A percentile compares a stretch with the other conserved stretches of the same genome.
phyloP scores from a whole-genome alignment of 2,329 filamentous ascomycete species.

The Fusarium sp. region DNA sequence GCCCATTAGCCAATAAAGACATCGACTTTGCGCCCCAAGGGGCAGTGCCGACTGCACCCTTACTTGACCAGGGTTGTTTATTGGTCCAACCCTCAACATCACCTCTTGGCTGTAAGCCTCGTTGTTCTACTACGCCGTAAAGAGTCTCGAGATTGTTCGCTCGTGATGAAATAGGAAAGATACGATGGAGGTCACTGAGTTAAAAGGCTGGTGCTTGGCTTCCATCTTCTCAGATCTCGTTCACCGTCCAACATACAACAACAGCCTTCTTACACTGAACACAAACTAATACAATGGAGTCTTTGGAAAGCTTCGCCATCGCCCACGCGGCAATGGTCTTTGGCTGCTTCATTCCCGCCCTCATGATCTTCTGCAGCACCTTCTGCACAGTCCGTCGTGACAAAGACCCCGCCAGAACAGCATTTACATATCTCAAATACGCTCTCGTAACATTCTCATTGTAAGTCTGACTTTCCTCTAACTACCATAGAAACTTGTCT shows the following conservation, averaged over 20 bases:
- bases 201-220: neutral
- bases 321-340: conserved; percentile 30
- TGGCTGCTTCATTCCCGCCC: conserved; percentile 24
- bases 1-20: neutral
- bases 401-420: conserved; percentile 43
- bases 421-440: conserved; percentile 42
- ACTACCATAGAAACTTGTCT: neutral
- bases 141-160: neutral
- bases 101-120: neutral
- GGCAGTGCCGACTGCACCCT: neutral
- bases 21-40: neutral
- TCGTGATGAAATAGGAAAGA: neutral
- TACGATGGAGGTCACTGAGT: no score
- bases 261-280: neutral
- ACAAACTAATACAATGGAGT: conserved; percentile 1
- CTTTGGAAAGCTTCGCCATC: conserved; percentile 5
- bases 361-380: conserved; percentile 40
- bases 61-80: no score
- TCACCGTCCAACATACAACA: neutral
- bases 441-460: conserved; percentile 42
- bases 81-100: neutral
- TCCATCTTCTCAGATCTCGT: neutral
- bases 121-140: neutral
- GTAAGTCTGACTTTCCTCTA: conserved; percentile 32
- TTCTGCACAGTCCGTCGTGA: conserved; percentile 39